Evolutionary conservation across 768 basidiomycete species (phyloP).

Genomic region (Trametes maxima): DNA sequence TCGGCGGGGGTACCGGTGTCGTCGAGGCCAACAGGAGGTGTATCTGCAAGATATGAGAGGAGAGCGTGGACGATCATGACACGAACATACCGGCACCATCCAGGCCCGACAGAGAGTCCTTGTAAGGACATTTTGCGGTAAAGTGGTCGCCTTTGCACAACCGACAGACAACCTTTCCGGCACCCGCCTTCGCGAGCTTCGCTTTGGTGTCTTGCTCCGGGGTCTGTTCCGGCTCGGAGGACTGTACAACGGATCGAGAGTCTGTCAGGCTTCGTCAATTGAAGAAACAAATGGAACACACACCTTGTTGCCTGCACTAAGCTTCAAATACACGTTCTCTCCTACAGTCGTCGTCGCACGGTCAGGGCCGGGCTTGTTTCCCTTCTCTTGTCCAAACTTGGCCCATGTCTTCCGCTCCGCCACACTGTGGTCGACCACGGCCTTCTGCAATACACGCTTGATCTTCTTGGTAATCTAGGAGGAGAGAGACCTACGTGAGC

Average conservation of each 20-base stretch:
- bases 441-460: slow-evolving; percentile 85
- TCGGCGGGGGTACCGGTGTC: slow-evolving; percentile 37
- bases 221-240: slow-evolving; percentile 65
- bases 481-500: slow-evolving; percentile 2
- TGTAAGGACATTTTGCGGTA: slow-evolving; percentile 98
- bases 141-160: slow-evolving; percentile 97
- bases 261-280: neutral
- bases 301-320: slow-evolving; percentile 59
- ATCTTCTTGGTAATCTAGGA: slow-evolving; percentile 81
- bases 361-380: slow-evolving; percentile 86
- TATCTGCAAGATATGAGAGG: slow-evolving; percentile 33
- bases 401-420: slow-evolving; percentile 93
- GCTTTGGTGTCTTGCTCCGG: slow-evolving; percentile 67
- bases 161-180: slow-evolving; percentile 89
- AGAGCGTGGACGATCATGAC: neutral
- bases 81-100: slow-evolving; percentile 54
- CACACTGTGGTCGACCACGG: slow-evolving; percentile 90
- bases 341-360: slow-evolving; percentile 92
- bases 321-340: slow-evolving; percentile 65
- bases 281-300: slow-evolving; percentile 38
- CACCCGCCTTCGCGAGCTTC: slow-evolving; percentile 70
- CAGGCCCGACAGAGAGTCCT: slow-evolving; percentile 84
- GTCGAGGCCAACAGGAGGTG: slow-evolving; percentile 41
- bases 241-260: slow-evolving; percentile 37
- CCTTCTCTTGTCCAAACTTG: slow-evolving; percentile 92